These are phyloP conservation scores for Nemophila menziesii DNA, from an alignment of 257 asterid genomes.

Conservation along the genomic window DNA sequence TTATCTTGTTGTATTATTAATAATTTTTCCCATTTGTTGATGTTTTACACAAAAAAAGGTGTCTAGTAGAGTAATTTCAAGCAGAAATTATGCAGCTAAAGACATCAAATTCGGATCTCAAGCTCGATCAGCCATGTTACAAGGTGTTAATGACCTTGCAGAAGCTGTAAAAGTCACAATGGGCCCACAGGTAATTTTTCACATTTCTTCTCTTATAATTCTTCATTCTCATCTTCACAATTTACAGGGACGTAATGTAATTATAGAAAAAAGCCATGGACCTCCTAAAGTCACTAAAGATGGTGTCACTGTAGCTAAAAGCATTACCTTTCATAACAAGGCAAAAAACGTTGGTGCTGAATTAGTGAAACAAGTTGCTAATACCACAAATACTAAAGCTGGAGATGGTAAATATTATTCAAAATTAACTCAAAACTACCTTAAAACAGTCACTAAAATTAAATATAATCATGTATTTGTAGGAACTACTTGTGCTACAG, in stretches of 20 bases:
- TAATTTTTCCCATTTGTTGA: background rate
- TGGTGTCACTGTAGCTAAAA: slow-evolving; percentile 87
- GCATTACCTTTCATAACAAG: slow-evolving; percentile 56
- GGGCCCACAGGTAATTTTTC: slow-evolving; percentile 74
- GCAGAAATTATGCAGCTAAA: slow-evolving; percentile 79
- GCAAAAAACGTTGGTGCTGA: slow-evolving; percentile 77
- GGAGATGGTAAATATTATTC: slow-evolving; percentile 69
- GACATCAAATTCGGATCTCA: slow-evolving; percentile 61
- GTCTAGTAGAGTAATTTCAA: slow-evolving; percentile 30
- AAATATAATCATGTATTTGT: slow-evolving; percentile 15
- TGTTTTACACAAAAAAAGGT: slow-evolving; percentile 29
- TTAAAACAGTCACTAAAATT: background rate
- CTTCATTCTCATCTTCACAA: slow-evolving; percentile 6
- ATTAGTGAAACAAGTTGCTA: slow-evolving; percentile 87
- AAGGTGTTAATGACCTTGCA: slow-evolving; percentile 83
- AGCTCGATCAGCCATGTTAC: slow-evolving; percentile 75
- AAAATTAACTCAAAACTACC: background rate
- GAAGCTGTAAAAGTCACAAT: slow-evolving; percentile 93
- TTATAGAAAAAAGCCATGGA: slow-evolving; percentile 45
- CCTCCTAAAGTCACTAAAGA: slow-evolving; percentile 77
- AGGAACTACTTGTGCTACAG: slow-evolving; percentile 98
- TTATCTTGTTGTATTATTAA: background rate
- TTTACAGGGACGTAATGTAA: slow-evolving; percentile 73
- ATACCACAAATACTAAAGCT: slow-evolving; percentile 73
- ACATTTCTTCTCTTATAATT: background rate